Percentiles rank a stretch among this genome's conserved stretches.
phyloP scores from a whole-genome alignment of 2,329 filamentous ascomycete genomes.

The Neospermospora avenae region DNA sequence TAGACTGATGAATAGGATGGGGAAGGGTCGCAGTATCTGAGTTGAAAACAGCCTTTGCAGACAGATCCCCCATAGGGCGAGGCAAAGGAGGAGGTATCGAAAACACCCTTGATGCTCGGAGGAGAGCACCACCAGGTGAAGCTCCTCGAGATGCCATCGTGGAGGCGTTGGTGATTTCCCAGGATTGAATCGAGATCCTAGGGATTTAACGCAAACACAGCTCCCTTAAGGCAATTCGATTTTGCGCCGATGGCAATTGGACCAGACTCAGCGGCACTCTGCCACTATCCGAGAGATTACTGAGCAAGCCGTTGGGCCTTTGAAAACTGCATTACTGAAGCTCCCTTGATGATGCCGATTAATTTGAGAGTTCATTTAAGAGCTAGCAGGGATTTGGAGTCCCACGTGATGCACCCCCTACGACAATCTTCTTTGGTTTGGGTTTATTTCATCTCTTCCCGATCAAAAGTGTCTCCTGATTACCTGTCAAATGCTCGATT shows the following conservation, averaged over 20 bases:
- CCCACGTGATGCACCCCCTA: background rate
- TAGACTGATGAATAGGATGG: slow-evolving; percentile 79
- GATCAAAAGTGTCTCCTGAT: no score
- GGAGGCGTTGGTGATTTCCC: background rate
- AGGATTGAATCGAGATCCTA: background rate
- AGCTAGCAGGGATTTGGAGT: background rate
- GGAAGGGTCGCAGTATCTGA: slow-evolving; percentile 71
- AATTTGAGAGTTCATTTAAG: background rate
- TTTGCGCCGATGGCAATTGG: background rate
- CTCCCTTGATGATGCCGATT: background rate
- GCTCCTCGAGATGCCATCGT: slow-evolving; percentile 38
- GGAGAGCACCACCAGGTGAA: slow-evolving; percentile 64
- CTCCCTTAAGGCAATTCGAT: no score
- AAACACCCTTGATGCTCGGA: slow-evolving; percentile 87
- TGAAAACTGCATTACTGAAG: background rate
- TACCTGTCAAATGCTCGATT: no score
- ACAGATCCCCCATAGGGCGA: slow-evolving; percentile 50
- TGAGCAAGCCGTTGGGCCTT: background rate
- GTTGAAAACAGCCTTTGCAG: slow-evolving; percentile 44
- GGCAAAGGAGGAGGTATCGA: slow-evolving; percentile 76
- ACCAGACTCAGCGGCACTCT: background rate
- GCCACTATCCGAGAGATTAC: background rate
- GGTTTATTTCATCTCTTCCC: no score
- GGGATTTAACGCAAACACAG: background rate
- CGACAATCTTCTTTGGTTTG: no score